These are phyloP conservation scores for Cryptosporidium ubiquitum DNA, from an alignment of 169 alveolate species.

Conservation along the genomic window DNA sequence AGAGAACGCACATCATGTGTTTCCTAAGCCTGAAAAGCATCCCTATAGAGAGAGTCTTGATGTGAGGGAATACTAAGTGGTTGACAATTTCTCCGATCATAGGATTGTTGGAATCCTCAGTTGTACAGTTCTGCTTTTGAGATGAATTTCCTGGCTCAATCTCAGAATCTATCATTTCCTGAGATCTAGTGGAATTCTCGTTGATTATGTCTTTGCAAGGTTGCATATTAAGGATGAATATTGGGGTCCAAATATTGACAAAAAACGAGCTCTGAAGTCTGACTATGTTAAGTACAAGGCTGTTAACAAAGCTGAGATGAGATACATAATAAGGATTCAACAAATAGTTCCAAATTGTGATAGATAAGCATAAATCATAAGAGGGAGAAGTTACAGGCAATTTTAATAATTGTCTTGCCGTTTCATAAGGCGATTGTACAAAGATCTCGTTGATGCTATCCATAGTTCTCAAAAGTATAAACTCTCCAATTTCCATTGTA, in stretches of 20 bases:
- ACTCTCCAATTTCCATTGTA: conserved; percentile 43
- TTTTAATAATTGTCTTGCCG: conserved; percentile 63
- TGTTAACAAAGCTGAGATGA: conserved; percentile 16
- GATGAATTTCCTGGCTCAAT: not conserved
- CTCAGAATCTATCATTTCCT: not conserved
- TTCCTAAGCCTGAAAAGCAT: conserved; percentile 22
- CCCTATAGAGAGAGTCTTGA: not conserved
- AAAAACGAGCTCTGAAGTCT: conserved; percentile 33
- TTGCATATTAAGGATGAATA: conserved; percentile 17
- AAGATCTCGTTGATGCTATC: conserved; percentile 28
- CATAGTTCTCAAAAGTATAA: conserved; percentile 7
- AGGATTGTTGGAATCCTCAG: conserved; percentile 10
- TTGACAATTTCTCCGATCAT: not conserved
- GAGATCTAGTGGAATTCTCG: not conserved
- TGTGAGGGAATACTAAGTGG: conserved; percentile 13
- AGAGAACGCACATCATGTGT: conserved; percentile 10
- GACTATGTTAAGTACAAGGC: conserved; percentile 21
- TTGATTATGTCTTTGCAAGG: not conserved
- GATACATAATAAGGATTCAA: conserved; percentile 29
- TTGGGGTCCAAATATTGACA: conserved; percentile 49
- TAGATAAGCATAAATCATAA: conserved; percentile 49
- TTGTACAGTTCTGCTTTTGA: not conserved
- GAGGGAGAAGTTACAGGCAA: conserved; percentile 42
- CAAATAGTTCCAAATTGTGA: conserved; percentile 45
- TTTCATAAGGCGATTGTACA: conserved; percentile 48